phyloP scores from a whole-genome alignment of 352 stramenopile species.

The Thalassiosira livingstoniorum region DNA sequence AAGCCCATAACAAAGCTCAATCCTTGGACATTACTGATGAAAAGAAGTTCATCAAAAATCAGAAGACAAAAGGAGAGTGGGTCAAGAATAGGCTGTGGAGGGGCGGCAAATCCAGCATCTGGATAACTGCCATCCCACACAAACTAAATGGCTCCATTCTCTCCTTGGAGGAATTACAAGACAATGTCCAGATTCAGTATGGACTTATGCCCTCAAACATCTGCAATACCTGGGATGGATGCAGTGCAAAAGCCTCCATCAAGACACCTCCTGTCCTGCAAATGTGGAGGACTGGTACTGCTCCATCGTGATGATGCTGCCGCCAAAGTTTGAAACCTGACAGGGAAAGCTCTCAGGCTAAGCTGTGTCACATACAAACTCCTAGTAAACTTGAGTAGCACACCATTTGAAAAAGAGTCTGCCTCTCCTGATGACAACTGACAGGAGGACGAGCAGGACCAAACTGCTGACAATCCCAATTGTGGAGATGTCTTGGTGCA shows the following conservation, averaged over 20 bases:
- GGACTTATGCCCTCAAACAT: constrained; percentile 23
- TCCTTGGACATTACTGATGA: neutral
- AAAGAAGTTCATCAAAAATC: neutral
- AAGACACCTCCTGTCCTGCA: constrained; percentile 55
- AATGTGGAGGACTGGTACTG: constrained; percentile 45
- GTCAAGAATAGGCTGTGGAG: too few relatives aligned
- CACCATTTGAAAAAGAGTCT: too few relatives aligned
- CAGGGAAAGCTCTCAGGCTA: constrained; percentile 2
- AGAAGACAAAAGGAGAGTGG: too few relatives aligned
- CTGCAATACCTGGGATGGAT: constrained; percentile 44
- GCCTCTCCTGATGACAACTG: too few relatives aligned
- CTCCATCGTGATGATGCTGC: constrained; percentile 48
- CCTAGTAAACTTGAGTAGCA: too few relatives aligned
- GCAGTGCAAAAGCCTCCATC: constrained; percentile 41
- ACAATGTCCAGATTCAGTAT: constrained; percentile 46
- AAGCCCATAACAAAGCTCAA: neutral
- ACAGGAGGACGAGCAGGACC: too few relatives aligned
- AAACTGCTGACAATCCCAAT: too few relatives aligned
- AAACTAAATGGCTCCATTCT: constrained; percentile 38
- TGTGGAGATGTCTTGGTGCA: too few relatives aligned
- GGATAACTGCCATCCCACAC: constrained; percentile 19
- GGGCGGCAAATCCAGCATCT: neutral
- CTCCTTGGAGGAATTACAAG: constrained; percentile 43
- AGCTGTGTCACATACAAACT: constrained; percentile 20
- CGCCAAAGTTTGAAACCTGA: constrained; percentile 37